Conservation (phyloP, 2,329 filamentous ascomycete species). For the Diplodia scrobiculata region DNA sequence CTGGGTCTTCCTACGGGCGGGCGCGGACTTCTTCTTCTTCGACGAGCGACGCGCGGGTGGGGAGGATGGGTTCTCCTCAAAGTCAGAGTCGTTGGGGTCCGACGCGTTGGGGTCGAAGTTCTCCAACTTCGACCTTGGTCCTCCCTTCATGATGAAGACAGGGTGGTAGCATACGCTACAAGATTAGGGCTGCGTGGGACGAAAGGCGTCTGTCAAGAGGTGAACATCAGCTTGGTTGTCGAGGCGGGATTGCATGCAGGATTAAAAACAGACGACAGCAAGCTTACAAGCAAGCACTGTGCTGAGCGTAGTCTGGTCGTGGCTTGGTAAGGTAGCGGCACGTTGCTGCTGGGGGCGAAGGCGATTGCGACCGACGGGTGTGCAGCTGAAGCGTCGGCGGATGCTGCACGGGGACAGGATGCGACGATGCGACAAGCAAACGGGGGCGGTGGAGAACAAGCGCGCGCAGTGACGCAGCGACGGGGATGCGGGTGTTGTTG, state of each 20-base stretch:
- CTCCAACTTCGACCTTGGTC: constrained; percentile 42
- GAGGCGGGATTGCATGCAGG: not conserved
- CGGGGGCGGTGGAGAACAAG: not conserved
- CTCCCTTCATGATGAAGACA: constrained; percentile 37
- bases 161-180: not conserved
- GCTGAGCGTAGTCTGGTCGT: not conserved
- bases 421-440: not conserved
- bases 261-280: too few relatives aligned
- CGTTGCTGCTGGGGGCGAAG: constrained; percentile 2
- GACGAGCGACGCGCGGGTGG: constrained; percentile 8
- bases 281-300: constrained; percentile 10
- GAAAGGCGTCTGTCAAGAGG: not conserved
- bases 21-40: constrained; percentile 38
- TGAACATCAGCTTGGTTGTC: not conserved
- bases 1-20: constrained; percentile 38
- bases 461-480: constrained; percentile 2
- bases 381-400: constrained; percentile 23
- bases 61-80: constrained; percentile 32
- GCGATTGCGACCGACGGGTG: constrained; percentile 22
- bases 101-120: constrained; percentile 45
- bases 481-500: not conserved
- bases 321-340: not conserved
- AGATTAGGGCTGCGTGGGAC: not conserved
- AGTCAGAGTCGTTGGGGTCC: constrained; percentile 45
- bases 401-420: constrained; percentile 13